Evolutionary conservation across 2,329 filamentous ascomycete species (phyloP), one percentile per base, ranked within the genome.

Genomic region (Fonsecaea pedrosoi): DNA sequence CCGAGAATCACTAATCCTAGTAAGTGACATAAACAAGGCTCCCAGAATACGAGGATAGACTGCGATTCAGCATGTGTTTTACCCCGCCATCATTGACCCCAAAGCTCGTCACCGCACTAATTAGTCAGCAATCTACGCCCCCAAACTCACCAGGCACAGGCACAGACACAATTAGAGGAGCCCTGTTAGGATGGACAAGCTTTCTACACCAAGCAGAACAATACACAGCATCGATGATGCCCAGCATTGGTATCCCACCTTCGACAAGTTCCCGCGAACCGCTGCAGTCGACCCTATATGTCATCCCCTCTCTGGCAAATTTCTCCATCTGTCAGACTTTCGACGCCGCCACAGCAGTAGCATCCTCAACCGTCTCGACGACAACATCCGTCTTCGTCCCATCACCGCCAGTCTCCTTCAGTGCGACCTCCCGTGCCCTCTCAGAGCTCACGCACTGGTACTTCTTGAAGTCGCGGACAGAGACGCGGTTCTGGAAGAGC

Each of bases 401-500:
- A 59, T 63, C 18, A 25, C 38, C 25, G 37, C 60, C n/a, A 35
- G 25, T 15, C 37, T 60, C 60, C 61, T 64, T 64, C 42, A 60
- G 35, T 12, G 57, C 65, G 12, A 67, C 54, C 50, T 64, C 65
- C 21, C 30, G 60, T 9, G 60, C 65, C 21, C 65, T 55, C 37
- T 64, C 60, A 8, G 65, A 67, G 32, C 60, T 67, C 40, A 67
- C 38, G 15, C 60, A 64, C 37, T 66, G 60, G 56, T 69, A 63
- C 21, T 66, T 69, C 10, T 60, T 61, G 48, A 69, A 69, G n/a
- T 62, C 30, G 2, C 60, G 35, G n/a, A 69, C 60, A 21, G 57
- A 38, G 37, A 69, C 67, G 18, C 59, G 57, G 37, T 69, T 66
- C 62, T 71, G 59, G 42, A 75, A 75, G 66, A 75, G 64, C 64